Base-by-base conservation (phyloP, 1,284 basidiomycete genomes). In the Xerocomus amazonicus region DNA sequence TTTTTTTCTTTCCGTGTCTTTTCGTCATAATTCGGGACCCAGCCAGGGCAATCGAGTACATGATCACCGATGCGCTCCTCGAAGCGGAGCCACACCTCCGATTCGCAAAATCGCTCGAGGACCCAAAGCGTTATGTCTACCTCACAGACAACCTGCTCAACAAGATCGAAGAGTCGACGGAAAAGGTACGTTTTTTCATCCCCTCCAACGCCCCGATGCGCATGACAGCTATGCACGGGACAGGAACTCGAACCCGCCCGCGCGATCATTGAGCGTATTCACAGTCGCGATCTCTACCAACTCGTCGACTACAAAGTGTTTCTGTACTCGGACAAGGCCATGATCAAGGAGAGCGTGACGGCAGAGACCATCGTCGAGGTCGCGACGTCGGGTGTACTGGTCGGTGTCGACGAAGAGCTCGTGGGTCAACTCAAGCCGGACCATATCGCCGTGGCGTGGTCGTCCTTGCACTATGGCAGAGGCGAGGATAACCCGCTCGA, bases 21-120 rank as follows among this genome's bases (percentile, higher is more conserved):
- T 23, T 23, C 19, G 19, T 19, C 14, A 43, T 9, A 52, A 35
- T 13, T 16, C 0, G 16, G 40, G 17, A n/a, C 35, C 45, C 60
- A 87, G 87, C 84, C 7, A 84, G 78, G 56, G 80, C 85, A 0
- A 83, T 91, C 47, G 89, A 90, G 60, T 79, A 82, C 59, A 91
- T 90, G 88, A 73, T 91, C 19, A 73, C 88, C 4, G 89, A 91
- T 56, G 86, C 77, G 0, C 72, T 91, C 9, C 68, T 83, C 1
- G 67, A 69, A 0, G 89, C 89, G 0, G 84, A 91, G 36, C 76
- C 79, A 0, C 52, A 75, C 51, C 63, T 90, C 61, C 72, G 80
- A 37, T 79, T 90, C 48, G 78, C 84, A 0, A 62, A 75, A 1
- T 69, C 72, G 2, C 75, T 90, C n/a, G 65, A 73, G 36, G 61